Evolutionary conservation across 371 early-diverging fungal species (phyloP), one percentile per base, ranked within the genome.

Genomic region (Mucor plumbeus): DNA sequence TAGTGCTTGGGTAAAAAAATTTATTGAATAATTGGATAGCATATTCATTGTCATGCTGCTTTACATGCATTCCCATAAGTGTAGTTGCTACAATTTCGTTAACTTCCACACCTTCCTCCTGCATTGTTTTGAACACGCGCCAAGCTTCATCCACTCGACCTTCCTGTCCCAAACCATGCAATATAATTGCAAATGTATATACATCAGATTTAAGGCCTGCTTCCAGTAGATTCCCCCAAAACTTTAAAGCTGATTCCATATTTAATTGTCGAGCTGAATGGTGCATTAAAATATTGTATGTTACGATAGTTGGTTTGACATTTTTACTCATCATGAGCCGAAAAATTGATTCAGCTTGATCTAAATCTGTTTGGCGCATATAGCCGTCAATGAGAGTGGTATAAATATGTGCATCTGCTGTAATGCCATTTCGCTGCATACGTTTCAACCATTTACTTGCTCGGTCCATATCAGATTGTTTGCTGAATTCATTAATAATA

Each of bases 241-340:
- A 81, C 19, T 69, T 67, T 11, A 79, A 65, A 3, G 81, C 83
- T n/a, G 81, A 74, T 31, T 71, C 72, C 44, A 79, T 75, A 48
- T 84, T 76, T 1, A 80, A 61, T 58, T 77, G 75, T 54, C 57
- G 64, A 2, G 74, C 73, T 5, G 81, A 77, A 26, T 80, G 79
- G 41, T 81, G 75, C 79, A 84, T 84, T 54, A 84, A 19, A 14
- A 76, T 65, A 53, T 84, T 84, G 67, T 81, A 84, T 3, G 82
- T 84, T 13, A 77, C 80, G 7, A 76, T 36, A 0, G 69, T 77
- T 2, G 85, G 85, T 26, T 79, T 55, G 36, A 82, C 72, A 0
- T 62, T 58, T 6, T 63, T 61, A 15, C 64, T 35, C 71, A 77
- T 76, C 85, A 84, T 84, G 5, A 43, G 19, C 2, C 72, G 60